Percentiles rank a stretch among this genome's conserved stretches.
phyloP scores from a whole-genome alignment of 2,329 filamentous ascomycete genomes.

The Epicoccum nigrum region DNA sequence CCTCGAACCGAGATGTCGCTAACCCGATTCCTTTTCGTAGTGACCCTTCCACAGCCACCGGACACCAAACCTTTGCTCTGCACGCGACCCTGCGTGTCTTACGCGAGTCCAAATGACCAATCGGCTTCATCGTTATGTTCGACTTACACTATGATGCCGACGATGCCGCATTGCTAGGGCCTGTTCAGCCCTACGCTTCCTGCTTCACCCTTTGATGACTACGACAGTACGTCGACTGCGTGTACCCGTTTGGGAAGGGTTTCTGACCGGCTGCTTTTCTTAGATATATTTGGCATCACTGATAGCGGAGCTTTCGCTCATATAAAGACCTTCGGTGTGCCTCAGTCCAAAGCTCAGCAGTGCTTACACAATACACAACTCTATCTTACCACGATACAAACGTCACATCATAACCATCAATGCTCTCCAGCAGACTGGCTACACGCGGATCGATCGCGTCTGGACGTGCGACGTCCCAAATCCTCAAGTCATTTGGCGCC shows the following conservation, averaged over 20 bases:
- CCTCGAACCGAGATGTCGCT: constrained; percentile 2
- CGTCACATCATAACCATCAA: constrained; percentile 19
- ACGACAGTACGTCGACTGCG: constrained; percentile 16
- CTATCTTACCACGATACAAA: constrained; percentile 11
- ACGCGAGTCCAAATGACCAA: constrained; percentile 3
- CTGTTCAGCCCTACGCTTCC: constrained; percentile 16
- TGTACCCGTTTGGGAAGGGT: not conserved
- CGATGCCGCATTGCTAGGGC: constrained; percentile 14
- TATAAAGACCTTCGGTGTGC: constrained; percentile 37
- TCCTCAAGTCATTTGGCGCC: constrained; percentile 48
- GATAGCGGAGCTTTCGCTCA: constrained; percentile 24
- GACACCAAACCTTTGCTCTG: constrained; percentile 5
- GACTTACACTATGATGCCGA: constrained; percentile 9
- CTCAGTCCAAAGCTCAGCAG: constrained; percentile 22
- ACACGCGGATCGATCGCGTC: constrained; percentile 38
- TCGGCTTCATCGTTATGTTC: not conserved
- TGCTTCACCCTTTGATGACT: constrained; percentile 33
- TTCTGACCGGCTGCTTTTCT: constrained; percentile 11
- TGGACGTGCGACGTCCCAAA: constrained; percentile 45
- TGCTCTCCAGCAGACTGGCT: constrained; percentile 38
- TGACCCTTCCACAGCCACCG: constrained; percentile 14
- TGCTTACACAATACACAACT: not conserved
- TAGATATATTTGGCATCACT: constrained; percentile 21
- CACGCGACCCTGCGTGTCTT: constrained; percentile 13
- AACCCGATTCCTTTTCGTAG: constrained; percentile 12